Percentiles rank a stretch among this genome's conserved stretches.
These are phyloP conservation scores for Oxytropis ochrocephala DNA, from an alignment of 306 rosid genomes.

Conservation along the genomic window DNA sequence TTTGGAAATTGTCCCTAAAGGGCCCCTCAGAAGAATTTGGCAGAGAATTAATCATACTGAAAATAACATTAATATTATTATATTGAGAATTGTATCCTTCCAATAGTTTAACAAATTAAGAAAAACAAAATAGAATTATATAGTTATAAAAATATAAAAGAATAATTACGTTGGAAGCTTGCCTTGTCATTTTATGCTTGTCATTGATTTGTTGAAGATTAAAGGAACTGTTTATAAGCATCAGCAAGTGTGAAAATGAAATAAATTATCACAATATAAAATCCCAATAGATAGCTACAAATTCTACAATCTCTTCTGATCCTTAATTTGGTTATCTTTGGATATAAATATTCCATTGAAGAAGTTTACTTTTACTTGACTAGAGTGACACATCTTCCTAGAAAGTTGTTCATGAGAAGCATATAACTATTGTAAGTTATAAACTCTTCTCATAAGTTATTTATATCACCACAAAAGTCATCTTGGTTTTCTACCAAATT, in stretches of 20 bases:
- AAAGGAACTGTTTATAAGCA: conserved; percentile 26
- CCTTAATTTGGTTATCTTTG: conserved; percentile 37
- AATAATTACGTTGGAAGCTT: conserved; percentile 44
- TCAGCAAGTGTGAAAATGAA: conserved; percentile 33
- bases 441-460: conserved; percentile 6
- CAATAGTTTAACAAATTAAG: conserved; percentile 15
- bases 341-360: neutral
- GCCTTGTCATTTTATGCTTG: conserved; percentile 55
- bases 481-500: conserved; percentile 20
- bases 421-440: conserved; percentile 6
- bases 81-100: conserved; percentile 23
- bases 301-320: conserved; percentile 43
- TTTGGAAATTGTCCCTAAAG: neutral
- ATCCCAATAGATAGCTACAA: conserved; percentile 23
- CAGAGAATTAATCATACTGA: conserved; percentile 21
- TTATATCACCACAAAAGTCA: conserved; percentile 21
- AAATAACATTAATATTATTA: conserved; percentile 26
- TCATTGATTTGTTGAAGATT: conserved; percentile 38
- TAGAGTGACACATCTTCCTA: conserved; percentile 27
- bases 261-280: conserved; percentile 22
- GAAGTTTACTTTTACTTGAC: conserved; percentile 28
- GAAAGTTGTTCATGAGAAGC: conserved; percentile 14
- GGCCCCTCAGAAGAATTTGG: conserved; percentile 26
- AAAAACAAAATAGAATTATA: conserved; percentile 29
- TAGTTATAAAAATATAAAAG: conserved; percentile 5